Evolutionary conservation across 2,329 filamentous ascomycete species (phyloP), one percentile per base, ranked within the genome.

Genomic region (Neonectria faginata): DNA sequence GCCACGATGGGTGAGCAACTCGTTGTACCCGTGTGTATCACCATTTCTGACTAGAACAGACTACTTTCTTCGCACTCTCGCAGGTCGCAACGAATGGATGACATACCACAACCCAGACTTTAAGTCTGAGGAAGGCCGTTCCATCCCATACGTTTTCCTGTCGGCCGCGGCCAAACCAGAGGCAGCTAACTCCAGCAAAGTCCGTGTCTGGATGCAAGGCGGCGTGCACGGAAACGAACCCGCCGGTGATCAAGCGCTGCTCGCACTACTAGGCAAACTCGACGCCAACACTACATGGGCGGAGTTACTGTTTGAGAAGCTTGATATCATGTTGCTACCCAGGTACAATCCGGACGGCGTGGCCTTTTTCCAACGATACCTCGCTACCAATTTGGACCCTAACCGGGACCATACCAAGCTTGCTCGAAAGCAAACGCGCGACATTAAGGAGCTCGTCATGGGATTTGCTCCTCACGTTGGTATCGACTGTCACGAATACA

Each of bases 341-440:
- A 71, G 74, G 1, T 76, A 75, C 20, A 76, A 76, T n/a, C 71
- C 72, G 0, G 74, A 76, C 14, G 74, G 74, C 5, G 73, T 76
- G 0, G 64, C 70, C 0, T 74, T 73, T 33, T 76, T 76, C 56
- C 74, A 76, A 44, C 69, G 73, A 0, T 61, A 71, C 16, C 67
- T 76, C 0, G 74, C 73, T 1, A 72, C 67, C 2, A 72, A 71
- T 5, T 66, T 74, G 1, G 74, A 76, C 10, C 73, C 74, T 1
- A 76, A 76, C 45, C 64, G 74, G 27, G 74, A 76, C 7, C 73
- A 75, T 29, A 74, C 72, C 8, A 73, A 74, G 16, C 72, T 75
- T 14, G 56, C 69, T 3, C 64, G 68, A 3, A 60, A 72, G 1
- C 74, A 76, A 27, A 71, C 73, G 0, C 70, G 71, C 1, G 60